Evolutionary conservation across 495 filamentous ascomycete species (phyloP), one percentile per base, ranked within the genome.

Genomic region (Hypoxylon subgilvum): DNA sequence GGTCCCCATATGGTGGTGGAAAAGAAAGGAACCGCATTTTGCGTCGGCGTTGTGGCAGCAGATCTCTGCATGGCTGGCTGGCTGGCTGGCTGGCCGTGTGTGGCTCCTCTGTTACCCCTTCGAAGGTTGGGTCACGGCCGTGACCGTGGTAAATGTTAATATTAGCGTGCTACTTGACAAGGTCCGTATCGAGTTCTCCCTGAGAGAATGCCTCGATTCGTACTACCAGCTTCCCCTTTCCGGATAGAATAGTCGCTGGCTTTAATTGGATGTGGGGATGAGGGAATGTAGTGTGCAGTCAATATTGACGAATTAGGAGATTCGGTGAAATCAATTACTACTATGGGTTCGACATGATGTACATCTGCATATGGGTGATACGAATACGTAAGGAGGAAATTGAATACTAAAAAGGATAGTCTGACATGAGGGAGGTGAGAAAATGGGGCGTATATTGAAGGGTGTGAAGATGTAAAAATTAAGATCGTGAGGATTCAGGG

Each of bases 21-120:
- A 44, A 76, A 76, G 66, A 77, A 77, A 65, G 75, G 72, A 68
- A 68, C 68, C 59, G 69, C 69, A 58, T 69, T 61, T 42, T 70
- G 68, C 43, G 68, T 68, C 52, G 75, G 70, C 48, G 70, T 70
- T 12, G 70, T 62, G 62, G 67, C 58, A 54, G 57, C 61, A 52
- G 67, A 56, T 61, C 68, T 68, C 72, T 75, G 75, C 75, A 76
- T 79, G 70, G 66, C 70, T 70, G 55, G 32, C 40, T 40, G 49
- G 18, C 23, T 51, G 36, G 48, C 35, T 41, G 43, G 32, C n/a
- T n/a, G n/a, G n/a, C n/a, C n/a, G 31, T 40, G 36, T 44, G 58
- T 55, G 39, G 58, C 40, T 40, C 52, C 59, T 31, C 51, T 51
- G 7, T 27, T n/a, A 10, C 4, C 35, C 49, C 54, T 59, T 59